Conservation (phyloP, 2,329 filamentous ascomycete genomes). For the Curvularia eragrostidis region DNA sequence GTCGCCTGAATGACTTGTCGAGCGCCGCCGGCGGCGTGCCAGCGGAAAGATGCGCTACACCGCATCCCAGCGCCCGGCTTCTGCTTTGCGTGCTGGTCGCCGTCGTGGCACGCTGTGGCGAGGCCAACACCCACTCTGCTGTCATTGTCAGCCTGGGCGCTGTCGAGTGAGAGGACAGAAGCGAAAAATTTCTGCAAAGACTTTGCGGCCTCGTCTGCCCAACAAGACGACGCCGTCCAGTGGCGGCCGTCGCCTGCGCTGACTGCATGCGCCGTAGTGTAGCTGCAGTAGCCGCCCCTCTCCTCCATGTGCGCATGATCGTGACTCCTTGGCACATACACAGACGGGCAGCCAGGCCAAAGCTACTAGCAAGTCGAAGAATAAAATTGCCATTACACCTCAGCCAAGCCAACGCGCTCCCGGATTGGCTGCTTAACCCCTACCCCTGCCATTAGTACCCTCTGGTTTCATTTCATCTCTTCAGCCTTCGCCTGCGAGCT, state of each 20-base stretch:
- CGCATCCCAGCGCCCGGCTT: neutral
- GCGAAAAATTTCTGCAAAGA: constrained; percentile 15
- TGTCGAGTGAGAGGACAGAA: neutral
- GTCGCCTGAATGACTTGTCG: constrained; percentile 2
- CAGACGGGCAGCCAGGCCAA: constrained; percentile 4
- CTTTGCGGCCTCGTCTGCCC: constrained; percentile 1
- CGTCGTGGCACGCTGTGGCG: constrained; percentile 13
- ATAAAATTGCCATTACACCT: constrained; percentile 36
- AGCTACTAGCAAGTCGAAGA: constrained; percentile 14
- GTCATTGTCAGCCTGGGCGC: neutral
- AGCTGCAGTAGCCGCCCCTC: neutral
- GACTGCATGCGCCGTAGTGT: neutral
- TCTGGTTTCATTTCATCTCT: constrained; percentile 21
- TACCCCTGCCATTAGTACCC: constrained; percentile 18
- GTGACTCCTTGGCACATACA: constrained; percentile 15
- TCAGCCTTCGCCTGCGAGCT: constrained; percentile 18
- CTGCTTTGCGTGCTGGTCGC: neutral
- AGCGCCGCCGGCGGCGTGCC: neutral
- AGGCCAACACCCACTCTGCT: neutral
- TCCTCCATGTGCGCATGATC: constrained; percentile 4
- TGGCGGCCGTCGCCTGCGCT: neutral
- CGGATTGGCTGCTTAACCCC: constrained; percentile 29
- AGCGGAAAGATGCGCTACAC: constrained; percentile 1
- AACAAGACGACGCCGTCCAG: constrained; percentile 8
- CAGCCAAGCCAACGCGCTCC: constrained; percentile 23